Base-by-base conservation (phyloP, 1,284 basidiomycete genomes). In the Lentinula novae-zelandiae region DNA sequence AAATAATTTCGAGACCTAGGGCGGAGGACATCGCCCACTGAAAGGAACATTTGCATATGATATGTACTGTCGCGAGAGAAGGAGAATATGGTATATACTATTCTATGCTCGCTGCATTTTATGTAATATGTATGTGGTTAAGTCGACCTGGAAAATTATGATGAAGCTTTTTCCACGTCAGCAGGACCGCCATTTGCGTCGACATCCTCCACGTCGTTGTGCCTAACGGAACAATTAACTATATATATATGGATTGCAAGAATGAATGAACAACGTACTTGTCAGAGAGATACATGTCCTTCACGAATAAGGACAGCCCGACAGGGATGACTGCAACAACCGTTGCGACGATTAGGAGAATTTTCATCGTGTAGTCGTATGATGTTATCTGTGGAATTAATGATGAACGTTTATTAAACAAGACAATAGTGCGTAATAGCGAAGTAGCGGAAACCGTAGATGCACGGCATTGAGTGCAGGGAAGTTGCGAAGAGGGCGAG, bases 361-460 rank as follows among this genome's bases (percentile, higher is more conserved):
- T 58, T 44, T 58, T 58, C 57, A 58, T 58, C 5, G 57, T 58
- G 17, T 58, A 58, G 51, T 58, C 57, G 33, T 58, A 58, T 5
- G 57, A 51, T 6, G 36, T 52, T 15, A 58, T 58, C 57, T 58
- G n/a, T 22, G 22, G 22, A 15, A 7, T 5, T 8, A 55, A 17
- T 40, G 27, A 10, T 9, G 17, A 39, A 4, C 27, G 27, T 27
- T 27, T 27, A 27, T 27, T 3, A 27, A 27, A 27, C 27, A 27
- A 27, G 27, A 27, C 27, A 27, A 27, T 27, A 27, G 0, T 27
- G 27, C 3, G 27, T 3, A 4, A 27, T 27, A 27, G 27, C 27
- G 27, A 27, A 22, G 3, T 27, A 27, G 27, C 27, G 3, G 27
- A 27, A 4, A 4, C 2, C 27, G 8, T 22, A 13, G 56, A 49